phyloP scores from a whole-genome alignment of 139 green algal species.

The Nannochloris sp. region DNA sequence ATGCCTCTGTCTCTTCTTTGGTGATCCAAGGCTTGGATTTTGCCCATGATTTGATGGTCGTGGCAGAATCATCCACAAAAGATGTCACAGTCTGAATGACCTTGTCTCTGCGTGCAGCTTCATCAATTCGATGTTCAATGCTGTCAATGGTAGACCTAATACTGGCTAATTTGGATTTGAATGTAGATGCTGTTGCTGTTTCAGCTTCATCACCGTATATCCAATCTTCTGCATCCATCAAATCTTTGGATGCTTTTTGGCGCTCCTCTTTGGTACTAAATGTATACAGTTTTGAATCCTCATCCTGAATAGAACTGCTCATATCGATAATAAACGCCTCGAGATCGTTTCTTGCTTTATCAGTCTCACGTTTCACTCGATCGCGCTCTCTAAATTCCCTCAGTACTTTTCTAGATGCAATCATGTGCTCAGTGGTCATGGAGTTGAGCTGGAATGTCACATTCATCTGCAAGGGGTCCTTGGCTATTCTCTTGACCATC shows the following conservation, averaged over 20 bases:
- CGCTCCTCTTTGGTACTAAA: slow-evolving; percentile 73
- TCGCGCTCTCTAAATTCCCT: slow-evolving; percentile 36
- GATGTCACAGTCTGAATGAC: not conserved
- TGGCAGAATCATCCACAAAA: slow-evolving; percentile 1
- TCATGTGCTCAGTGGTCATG: slow-evolving; percentile 18
- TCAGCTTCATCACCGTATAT: slow-evolving; percentile 82
- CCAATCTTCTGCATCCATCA: slow-evolving; percentile 85
- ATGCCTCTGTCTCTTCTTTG: slow-evolving; percentile 40
- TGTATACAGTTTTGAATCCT: slow-evolving; percentile 20
- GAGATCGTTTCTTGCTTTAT: slow-evolving; percentile 74
- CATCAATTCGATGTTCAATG: slow-evolving; percentile 33
- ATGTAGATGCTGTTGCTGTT: slow-evolving; percentile 20
- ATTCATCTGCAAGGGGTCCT: slow-evolving; percentile 27
- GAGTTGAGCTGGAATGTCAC: slow-evolving; percentile 2
- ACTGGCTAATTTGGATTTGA: slow-evolving; percentile 39
- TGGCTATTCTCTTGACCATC: slow-evolving; percentile 17
- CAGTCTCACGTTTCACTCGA: slow-evolving; percentile 41
- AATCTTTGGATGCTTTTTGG: slow-evolving; percentile 33
- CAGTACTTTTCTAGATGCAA: slow-evolving; percentile 19
- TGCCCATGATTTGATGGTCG: slow-evolving; percentile 45
- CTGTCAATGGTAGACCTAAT: slow-evolving; percentile 41
- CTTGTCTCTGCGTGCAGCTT: not conserved
- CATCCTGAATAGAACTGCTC: slow-evolving; percentile 34
- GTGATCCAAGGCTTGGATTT: slow-evolving; percentile 81
- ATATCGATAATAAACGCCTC: slow-evolving; percentile 85